Conservation (phyloP, 1,284 basidiomycete genomes). For the Clitocybe nebularis region DNA sequence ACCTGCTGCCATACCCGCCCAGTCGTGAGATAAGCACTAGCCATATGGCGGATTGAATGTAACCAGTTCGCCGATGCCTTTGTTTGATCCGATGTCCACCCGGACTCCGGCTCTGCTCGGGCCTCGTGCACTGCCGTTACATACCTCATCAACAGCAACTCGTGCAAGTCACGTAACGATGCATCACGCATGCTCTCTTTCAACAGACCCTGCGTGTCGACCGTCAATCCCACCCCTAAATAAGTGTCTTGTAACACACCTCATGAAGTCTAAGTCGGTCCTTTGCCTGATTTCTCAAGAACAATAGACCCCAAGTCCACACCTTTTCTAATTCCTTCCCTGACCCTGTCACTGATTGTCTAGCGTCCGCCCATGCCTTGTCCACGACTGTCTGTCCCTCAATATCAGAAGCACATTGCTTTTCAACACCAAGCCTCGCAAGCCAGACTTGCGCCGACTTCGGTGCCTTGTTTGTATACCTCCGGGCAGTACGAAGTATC, state of each 20-base stretch:
- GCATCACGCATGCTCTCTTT: conserved; percentile 45
- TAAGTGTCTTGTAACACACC: conserved; percentile 27
- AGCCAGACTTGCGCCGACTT: conserved; percentile 46
- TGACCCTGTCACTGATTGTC: conserved; percentile 29
- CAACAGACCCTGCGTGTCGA: conserved; percentile 37
- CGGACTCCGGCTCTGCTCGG: conserved; percentile 19
- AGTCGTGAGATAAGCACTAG: conserved; percentile 37
- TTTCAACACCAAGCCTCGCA: conserved; percentile 45
- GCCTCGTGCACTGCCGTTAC: conserved; percentile 29
- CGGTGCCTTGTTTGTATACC: conserved; percentile 38
- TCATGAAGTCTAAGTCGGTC: conserved; percentile 29
- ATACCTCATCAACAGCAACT: conserved; percentile 44
- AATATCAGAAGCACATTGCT: conserved; percentile 17
- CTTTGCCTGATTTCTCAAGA: conserved; percentile 17
- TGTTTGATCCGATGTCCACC: conserved; percentile 26
- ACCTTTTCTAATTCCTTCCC: conserved; percentile 34
- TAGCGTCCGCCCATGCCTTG: conserved; percentile 40
- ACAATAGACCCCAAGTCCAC: conserved; percentile 53
- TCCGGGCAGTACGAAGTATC: conserved; percentile 37
- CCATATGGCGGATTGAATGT: conserved; percentile 37
- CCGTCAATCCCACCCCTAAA: conserved; percentile 13
- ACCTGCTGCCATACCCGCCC: conserved; percentile 41
- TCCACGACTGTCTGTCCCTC: conserved; percentile 19
- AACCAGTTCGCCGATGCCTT: conserved; percentile 23
- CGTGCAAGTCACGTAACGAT: conserved; percentile 39